Evolutionary conservation across 768 basidiomycete genomes (phyloP).

Genomic region (Auricularia cornea): DNA sequence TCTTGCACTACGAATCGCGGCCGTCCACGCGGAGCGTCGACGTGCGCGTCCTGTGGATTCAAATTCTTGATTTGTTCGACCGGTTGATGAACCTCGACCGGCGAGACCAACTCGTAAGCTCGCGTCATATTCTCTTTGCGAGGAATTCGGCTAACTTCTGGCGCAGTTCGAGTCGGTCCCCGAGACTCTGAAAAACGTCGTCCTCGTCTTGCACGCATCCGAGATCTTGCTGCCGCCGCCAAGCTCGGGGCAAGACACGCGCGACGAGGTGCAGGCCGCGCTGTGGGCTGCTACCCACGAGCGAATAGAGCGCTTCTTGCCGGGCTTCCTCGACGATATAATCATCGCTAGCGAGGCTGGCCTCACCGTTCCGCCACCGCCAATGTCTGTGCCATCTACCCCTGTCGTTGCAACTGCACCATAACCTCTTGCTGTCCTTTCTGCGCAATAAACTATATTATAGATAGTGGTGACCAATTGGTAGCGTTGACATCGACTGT

Average conservation of each 20-base stretch:
- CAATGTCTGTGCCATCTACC: not conserved
- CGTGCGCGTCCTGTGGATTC: constrained; percentile 74
- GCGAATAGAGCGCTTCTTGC: constrained; percentile 83
- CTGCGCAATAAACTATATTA: not conserved
- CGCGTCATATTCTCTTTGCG: not conserved
- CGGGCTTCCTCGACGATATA: constrained; percentile 75
- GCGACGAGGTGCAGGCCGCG: constrained; percentile 52
- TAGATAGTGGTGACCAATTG: too few species aligned
- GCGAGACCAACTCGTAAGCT: constrained; percentile 78
- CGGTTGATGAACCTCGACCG: constrained; percentile 80
- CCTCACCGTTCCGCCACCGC: not conserved
- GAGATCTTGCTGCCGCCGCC: constrained; percentile 68
- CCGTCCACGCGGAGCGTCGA: constrained; percentile 53
- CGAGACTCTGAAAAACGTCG: constrained; percentile 92
- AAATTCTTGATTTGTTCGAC: constrained; percentile 82
- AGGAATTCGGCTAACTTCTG: not conserved
- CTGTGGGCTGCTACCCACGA: constrained; percentile 84
- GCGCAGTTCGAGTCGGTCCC: constrained; percentile 86
- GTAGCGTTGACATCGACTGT: too few species aligned
- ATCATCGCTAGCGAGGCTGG: constrained; percentile 23
- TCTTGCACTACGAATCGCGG: constrained; percentile 85
- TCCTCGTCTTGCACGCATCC: constrained; percentile 92
- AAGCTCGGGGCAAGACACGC: constrained; percentile 32
- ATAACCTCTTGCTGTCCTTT: not conserved
- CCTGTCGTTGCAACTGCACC: not conserved